Percentiles rank a stretch among this genome's conserved stretches.
phyloP scores from a whole-genome alignment of 768 basidiomycete species.

The Hypsizygus marmoreus region DNA sequence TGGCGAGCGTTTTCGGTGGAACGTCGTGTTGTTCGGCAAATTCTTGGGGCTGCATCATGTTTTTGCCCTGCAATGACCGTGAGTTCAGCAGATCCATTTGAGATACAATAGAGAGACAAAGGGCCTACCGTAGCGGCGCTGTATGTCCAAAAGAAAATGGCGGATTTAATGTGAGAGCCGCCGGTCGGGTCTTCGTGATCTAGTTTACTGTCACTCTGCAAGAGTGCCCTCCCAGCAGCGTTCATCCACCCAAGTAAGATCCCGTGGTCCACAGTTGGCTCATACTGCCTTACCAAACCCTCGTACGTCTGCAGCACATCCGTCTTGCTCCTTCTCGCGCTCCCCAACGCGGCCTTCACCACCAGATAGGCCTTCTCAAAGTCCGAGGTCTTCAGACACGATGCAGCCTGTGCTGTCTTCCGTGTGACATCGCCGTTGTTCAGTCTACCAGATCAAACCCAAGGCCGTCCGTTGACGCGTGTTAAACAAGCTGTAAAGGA shows the following conservation, averaged over 20 bases:
- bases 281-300: constrained; percentile 8
- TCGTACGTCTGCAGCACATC: constrained; percentile 13
- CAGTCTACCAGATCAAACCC: constrained; percentile 28
- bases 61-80: constrained; percentile 9
- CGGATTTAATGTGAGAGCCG: constrained; percentile 31
- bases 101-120: neutral
- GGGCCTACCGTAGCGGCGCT: constrained; percentile 40
- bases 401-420: constrained; percentile 32
- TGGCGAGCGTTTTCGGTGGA: constrained; percentile 21
- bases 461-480: neutral
- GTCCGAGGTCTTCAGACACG: constrained; percentile 32
- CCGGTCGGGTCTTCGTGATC: constrained; percentile 13
- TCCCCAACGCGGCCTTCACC: constrained; percentile 27
- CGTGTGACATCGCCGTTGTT: constrained; percentile 32
- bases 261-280: constrained; percentile 6
- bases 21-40: constrained; percentile 27
- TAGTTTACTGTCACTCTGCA: constrained; percentile 23
- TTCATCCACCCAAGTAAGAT: constrained; percentile 32
- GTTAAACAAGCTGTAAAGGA: neutral
- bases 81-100: neutral
- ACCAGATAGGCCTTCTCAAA: constrained; percentile 29
- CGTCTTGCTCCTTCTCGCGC: constrained; percentile 12
- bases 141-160: constrained; percentile 50
- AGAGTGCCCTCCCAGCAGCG: constrained; percentile 32
- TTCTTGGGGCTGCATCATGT: constrained; percentile 11